Evolutionary conservation across 2,329 filamentous ascomycete species (phyloP), one percentile per base, ranked within the genome.

Genomic region (Xylariaceae sp.): DNA sequence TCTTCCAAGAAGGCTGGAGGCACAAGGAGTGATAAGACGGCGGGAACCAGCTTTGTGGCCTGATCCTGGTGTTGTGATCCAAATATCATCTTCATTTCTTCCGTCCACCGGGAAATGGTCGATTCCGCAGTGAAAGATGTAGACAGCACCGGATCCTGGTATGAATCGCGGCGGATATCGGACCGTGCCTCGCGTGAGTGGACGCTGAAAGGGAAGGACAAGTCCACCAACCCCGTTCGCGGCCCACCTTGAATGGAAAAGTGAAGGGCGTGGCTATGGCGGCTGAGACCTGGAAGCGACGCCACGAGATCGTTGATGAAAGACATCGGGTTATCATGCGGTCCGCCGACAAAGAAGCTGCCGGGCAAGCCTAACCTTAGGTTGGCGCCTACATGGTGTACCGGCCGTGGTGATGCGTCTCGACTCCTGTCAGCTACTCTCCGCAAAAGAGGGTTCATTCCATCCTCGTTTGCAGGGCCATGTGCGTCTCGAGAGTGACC

Each of bases 61-160:
- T 85, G 85, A 34, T 95, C 88, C 3, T 76, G 59, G 36, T 82
- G 75, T 34, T 66, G 71, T 15, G 70, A 64, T 17, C 85, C 85
- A 61, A 92, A 97, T 1, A 97, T 73, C 60, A 98, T 81, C 47
- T 83, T 81, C 7, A 88, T 83, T 61, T 97, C 94, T 56, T 96
- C 88, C 56, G 85, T 78, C 83, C 94, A 98, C 45, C 92, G 82
- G 37, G 75, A 73, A 39, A 74, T 69, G 1, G 92, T 97, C 7
- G 77, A 71, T 26, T 79, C 76, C 7, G 87, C 72, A 14, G 73
- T 67, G 59, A 97, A 97, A 3, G 79, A 69, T 17, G 89, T 81
- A 9, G 87, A 83, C 51, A 85, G 82, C n/a, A 77, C 70, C 9
- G 83, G 83, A 41, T 86, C 83, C 53, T 73, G 64, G 48, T 67